Percentiles rank a stretch among this genome's conserved stretches.
Evolutionary conservation across 306 rosid genomes (phyloP).

Genomic region (Ochetophila trinervis): DNA sequence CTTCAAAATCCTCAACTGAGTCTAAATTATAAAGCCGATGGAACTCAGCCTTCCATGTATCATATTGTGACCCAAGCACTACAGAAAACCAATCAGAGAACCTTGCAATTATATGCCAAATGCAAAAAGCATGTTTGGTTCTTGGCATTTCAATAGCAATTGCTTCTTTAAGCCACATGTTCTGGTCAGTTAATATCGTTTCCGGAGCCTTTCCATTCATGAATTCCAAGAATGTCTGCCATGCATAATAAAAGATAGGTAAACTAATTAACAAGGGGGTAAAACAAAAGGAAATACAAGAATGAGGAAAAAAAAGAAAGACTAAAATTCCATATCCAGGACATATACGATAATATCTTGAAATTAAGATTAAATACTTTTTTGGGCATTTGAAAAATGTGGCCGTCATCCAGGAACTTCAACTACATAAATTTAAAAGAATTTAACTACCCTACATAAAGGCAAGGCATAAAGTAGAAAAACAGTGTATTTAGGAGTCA

Average conservation of each 20-base stretch:
- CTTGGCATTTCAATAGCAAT: not conserved
- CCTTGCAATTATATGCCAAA: conserved; percentile 1
- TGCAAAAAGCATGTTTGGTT: not conserved
- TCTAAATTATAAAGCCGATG: conserved; percentile 1
- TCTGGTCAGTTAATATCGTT: not conserved
- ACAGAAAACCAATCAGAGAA: not conserved
- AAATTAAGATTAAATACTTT: too few relatives aligned
- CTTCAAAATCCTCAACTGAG: not conserved
- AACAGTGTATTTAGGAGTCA: too few relatives aligned
- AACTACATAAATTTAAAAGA: too few relatives aligned
- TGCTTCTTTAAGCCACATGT: not conserved
- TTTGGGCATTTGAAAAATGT: too few relatives aligned
- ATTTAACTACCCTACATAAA: too few relatives aligned
- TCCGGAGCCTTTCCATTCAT: not conserved
- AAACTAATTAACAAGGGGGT: not conserved
- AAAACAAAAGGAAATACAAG: not conserved
- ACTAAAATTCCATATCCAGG: too few relatives aligned
- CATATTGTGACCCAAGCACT: not conserved
- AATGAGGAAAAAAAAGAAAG: not conserved
- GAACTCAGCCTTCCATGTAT: not conserved
- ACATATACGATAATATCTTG: too few relatives aligned
- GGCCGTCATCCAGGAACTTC: too few relatives aligned
- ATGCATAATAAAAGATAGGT: not conserved
- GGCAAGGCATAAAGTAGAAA: too few relatives aligned
- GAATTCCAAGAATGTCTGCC: not conserved